phyloP scores from a whole-genome alignment of 208 protist species.

The Endotrypanum monterogeii region DNA sequence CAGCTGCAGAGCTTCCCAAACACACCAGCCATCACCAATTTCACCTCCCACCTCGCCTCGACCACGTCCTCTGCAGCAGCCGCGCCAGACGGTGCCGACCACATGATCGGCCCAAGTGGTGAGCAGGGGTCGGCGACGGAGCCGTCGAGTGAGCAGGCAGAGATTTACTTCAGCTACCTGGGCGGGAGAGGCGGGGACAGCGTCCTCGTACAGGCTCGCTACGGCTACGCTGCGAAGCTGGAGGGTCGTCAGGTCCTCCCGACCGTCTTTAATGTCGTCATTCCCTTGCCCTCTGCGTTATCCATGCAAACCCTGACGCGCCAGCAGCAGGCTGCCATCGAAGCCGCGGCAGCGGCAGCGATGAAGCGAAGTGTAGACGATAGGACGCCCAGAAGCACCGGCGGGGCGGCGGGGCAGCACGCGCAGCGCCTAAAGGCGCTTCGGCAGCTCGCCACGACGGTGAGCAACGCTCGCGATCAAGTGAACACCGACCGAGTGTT shows the following conservation, averaged over 20 bases:
- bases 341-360: slow-evolving; percentile 21
- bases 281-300: slow-evolving; percentile 49
- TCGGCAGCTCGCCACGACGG: slow-evolving; percentile 26
- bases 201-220: slow-evolving; percentile 65
- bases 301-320: slow-evolving; percentile 49
- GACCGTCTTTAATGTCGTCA: slow-evolving; percentile 43
- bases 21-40: slow-evolving; percentile 62
- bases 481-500: slow-evolving; percentile 45
- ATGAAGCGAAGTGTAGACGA: slow-evolving; percentile 6
- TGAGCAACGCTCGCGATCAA: slow-evolving; percentile 23
- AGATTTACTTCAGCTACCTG: slow-evolving; percentile 64
- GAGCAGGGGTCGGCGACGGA: slow-evolving; percentile 22
- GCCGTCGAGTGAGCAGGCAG: slow-evolving; percentile 34
- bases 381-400: background rate
- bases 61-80: background rate
- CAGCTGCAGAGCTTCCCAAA: slow-evolving; percentile 68
- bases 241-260: slow-evolving; percentile 57
- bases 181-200: slow-evolving; percentile 70
- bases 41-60: slow-evolving; percentile 42
- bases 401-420: slow-evolving; percentile 15
- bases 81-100: slow-evolving; percentile 1
- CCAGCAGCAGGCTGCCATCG: slow-evolving; percentile 48
- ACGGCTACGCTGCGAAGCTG: slow-evolving; percentile 69
- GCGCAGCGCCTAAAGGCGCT: slow-evolving; percentile 35
- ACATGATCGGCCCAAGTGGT: background rate